A percentile compares a stretch with the other conserved stretches of the same genome.
These are phyloP conservation scores for Copromyces sp. DNA, from an alignment of 495 filamentous ascomycete species.

Conservation along the genomic window DNA sequence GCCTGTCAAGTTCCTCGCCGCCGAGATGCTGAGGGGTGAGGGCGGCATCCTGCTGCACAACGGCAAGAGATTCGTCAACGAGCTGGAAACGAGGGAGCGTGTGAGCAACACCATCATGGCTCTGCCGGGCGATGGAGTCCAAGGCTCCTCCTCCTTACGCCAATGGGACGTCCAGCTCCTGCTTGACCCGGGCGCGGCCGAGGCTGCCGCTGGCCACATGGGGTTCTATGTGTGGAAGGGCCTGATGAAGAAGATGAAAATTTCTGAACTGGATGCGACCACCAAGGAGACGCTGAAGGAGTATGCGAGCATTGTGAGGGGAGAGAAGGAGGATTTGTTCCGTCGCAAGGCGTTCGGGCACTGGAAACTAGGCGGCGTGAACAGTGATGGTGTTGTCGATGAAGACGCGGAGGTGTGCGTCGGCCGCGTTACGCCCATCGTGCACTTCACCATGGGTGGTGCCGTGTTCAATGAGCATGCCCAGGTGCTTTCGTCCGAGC, in stretches of 20 bases:
- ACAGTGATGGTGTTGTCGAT: conserved; percentile 15
- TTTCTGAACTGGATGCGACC: conserved; percentile 34
- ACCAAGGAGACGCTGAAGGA: conserved; percentile 32
- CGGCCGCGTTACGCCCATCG: conserved; percentile 47
- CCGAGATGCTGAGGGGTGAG: conserved; percentile 48
- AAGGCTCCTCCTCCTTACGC: conserved; percentile 7
- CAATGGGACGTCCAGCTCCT: conserved; percentile 49
- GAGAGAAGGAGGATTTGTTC: conserved; percentile 27
- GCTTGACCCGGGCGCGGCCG: conserved; percentile 46
- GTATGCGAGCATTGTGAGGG: conserved; percentile 34
- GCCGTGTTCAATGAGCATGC: conserved; percentile 35
- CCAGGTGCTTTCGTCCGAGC: conserved; percentile 28
- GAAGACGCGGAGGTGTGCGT: conserved; percentile 42
- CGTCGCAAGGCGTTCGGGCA: conserved; percentile 40
- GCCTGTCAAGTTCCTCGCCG: conserved; percentile 48
- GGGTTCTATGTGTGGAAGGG: conserved; percentile 52
- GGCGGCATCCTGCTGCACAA: conserved; percentile 42
- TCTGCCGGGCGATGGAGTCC: conserved; percentile 14
- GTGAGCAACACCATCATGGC: conserved; percentile 39
- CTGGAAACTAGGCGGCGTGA: conserved; percentile 33
- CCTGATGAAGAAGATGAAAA: conserved; percentile 40
- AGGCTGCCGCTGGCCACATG: conserved; percentile 40
- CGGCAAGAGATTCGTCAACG: conserved; percentile 46
- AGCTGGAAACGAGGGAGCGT: conserved; percentile 44
- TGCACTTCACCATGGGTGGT: conserved; percentile 53